Base-by-base conservation (phyloP, 768 basidiomycete species). In the Hypsizygus marmoreus region DNA sequence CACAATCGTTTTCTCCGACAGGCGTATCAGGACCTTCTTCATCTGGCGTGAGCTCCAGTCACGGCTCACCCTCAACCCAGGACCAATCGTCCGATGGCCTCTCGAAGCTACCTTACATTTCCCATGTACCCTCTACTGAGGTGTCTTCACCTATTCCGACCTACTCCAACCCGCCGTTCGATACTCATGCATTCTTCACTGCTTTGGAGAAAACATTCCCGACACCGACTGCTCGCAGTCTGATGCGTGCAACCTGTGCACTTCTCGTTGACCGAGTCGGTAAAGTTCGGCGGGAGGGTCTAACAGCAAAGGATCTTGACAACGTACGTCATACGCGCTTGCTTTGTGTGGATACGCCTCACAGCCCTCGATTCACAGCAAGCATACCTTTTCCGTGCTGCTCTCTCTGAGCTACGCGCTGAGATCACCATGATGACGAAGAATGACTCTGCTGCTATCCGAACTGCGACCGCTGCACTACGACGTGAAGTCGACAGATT, bases 331-430 rank as follows among this genome's bases (percentile, higher is more conserved):
- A n/a, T n/a, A n/a, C n/a, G n/a, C n/a, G n/a, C n/a, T n/a, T n/a
- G n/a, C n/a, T n/a, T n/a, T n/a, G n/a, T n/a, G n/a, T n/a, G n/a
- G n/a, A 36, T 26, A 12, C 20, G 29, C 48, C 23, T 33, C 17
- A 31, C 33, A 30, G 47, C 17, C 41, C 32, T 24, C n/a, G n/a
- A n/a, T n/a, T 31, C 29, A 52, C 58, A 97, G 92, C 91, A 95
- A 85, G 94, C 94, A 13, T 97, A 97, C 64, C 73, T 97, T 24
- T 97, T 97, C 67, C 84, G 86, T 35, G 97, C 97, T 14, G 97
- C 95, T 0, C 66, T 98, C 28, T 90, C 90, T 2, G 94, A 98
- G 63, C 72, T 95, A 36, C 79, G 91, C 14, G 87, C 89, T 4
- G 95, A 97, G 61, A 79, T 91, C 22, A 84, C 86, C 4, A 80